Conservation (phyloP, 768 basidiomycete species). For the Hygrophorus pudorinus region DNA sequence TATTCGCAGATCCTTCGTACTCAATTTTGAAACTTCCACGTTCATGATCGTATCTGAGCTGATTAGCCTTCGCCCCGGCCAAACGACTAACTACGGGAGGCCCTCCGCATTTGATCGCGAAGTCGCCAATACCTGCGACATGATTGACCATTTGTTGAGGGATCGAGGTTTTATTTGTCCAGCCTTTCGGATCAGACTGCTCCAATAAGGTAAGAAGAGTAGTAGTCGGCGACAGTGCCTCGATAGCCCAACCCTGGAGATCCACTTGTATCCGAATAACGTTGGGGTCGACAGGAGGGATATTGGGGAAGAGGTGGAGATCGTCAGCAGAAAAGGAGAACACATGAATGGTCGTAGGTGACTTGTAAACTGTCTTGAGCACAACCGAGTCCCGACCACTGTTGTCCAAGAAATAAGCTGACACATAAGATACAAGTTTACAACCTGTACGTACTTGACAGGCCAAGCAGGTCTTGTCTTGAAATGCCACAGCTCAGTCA, state of each 20-base stretch:
- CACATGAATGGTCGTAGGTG: constrained; percentile 87
- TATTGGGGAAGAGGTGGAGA: constrained; percentile 70
- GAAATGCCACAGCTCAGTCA: constrained; percentile 90
- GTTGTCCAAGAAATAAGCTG: neutral
- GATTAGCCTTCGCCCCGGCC: constrained; percentile 63
- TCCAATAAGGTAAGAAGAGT: constrained; percentile 89
- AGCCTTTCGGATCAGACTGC: constrained; percentile 95
- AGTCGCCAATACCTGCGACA: constrained; percentile 89
- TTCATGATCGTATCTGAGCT: constrained; percentile 82
- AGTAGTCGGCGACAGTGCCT: constrained; percentile 89
- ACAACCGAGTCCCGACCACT: constrained; percentile 88
- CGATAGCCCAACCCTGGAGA: constrained; percentile 97
- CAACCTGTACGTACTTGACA: constrained; percentile 55
- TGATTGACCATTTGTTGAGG: constrained; percentile 89
- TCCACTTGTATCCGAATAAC: constrained; percentile 93
- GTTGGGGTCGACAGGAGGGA: constrained; percentile 57
- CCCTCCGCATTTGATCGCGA: constrained; percentile 90
- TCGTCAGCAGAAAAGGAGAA: constrained; percentile 95
- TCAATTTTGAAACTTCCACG: constrained; percentile 72
- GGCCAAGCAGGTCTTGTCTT: constrained; percentile 92
- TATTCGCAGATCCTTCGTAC: constrained; percentile 58
- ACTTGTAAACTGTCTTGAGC: constrained; percentile 94
- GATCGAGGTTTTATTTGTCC: constrained; percentile 91
- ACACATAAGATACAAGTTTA: neutral
- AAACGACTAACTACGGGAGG: constrained; percentile 87